Evolutionary conservation across 371 early-diverging fungal species (phyloP).

Genomic region (Mucor indicus): DNA sequence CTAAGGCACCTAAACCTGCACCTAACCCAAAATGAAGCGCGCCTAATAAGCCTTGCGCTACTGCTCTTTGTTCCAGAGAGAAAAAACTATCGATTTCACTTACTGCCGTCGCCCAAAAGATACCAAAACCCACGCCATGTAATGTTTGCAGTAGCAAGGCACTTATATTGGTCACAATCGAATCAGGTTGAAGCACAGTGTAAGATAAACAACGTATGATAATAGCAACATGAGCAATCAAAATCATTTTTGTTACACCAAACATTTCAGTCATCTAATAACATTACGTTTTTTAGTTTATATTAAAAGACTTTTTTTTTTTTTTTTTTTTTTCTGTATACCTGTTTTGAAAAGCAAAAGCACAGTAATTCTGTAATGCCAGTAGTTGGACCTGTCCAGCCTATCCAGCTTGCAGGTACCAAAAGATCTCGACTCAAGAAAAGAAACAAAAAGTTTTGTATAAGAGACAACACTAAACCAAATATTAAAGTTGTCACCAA

Average conservation of each 20-base stretch:
- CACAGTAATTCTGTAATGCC: slow-evolving; percentile 21
- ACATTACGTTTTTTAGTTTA: too few relatives aligned
- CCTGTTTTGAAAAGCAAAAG: slow-evolving; percentile 32
- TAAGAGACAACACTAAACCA: slow-evolving; percentile 38
- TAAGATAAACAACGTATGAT: slow-evolving; percentile 36
- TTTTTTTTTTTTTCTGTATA: slow-evolving; percentile 2
- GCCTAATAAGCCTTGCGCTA: slow-evolving; percentile 31
- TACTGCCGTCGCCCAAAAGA: slow-evolving; percentile 36
- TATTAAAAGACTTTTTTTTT: too few relatives aligned
- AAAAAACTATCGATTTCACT: slow-evolving; percentile 31
- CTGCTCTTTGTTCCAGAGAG: slow-evolving; percentile 30
- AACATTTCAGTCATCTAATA: slow-evolving; percentile 34
- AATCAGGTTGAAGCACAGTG: slow-evolving; percentile 30
- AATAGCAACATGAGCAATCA: slow-evolving; percentile 38
- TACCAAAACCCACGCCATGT: slow-evolving; percentile 36
- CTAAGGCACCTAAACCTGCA: slow-evolving; percentile 24
- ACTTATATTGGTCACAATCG: slow-evolving; percentile 25
- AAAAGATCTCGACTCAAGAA: slow-evolving; percentile 31
- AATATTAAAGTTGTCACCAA: slow-evolving; percentile 31
- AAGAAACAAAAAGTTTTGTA: slow-evolving; percentile 41
- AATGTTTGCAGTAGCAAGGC: slow-evolving; percentile 39
- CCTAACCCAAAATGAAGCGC: slow-evolving; percentile 29
- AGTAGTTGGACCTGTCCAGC: slow-evolving; percentile 45
- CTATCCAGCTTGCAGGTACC: slow-evolving; percentile 40
- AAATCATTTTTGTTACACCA: slow-evolving; percentile 41